Conservation (phyloP, 23 red algal species). For the Gracilaria vermiculophylla region DNA sequence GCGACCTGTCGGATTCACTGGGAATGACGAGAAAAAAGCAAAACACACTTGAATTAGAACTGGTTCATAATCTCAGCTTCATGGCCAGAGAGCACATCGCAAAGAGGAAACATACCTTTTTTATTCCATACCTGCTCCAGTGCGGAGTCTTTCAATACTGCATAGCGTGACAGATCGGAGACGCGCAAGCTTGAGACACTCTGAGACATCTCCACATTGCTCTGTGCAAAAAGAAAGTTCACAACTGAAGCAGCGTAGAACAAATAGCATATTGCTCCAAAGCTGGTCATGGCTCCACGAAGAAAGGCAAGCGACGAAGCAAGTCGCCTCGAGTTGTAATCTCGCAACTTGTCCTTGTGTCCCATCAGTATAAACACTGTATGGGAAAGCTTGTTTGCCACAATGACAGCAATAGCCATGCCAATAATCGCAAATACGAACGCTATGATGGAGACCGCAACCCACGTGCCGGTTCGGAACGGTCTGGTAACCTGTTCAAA, state of each 20-base stretch:
- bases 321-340: background rate
- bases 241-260: slow-evolving; percentile 18
- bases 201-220: slow-evolving; percentile 1
- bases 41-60: background rate
- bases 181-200: background rate
- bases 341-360: background rate
- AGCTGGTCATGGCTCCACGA: background rate
- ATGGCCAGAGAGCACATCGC: too few relatives aligned
- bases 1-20: slow-evolving; percentile 5
- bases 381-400: background rate
- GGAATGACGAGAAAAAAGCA: background rate
- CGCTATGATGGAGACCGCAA: background rate
- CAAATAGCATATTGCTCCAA: background rate
- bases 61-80: too few relatives aligned
- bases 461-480: background rate
- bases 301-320: slow-evolving; percentile 2
- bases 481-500: slow-evolving; percentile 8
- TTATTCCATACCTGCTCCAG: background rate
- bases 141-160: slow-evolving; percentile 8
- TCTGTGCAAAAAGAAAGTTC: slow-evolving; percentile 27
- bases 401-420: slow-evolving; percentile 6
- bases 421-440: background rate
- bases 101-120: background rate
- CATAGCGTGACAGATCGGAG: background rate
- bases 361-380: slow-evolving; percentile 2